Evolutionary conservation across 768 basidiomycete species (phyloP).

Genomic region (Dacryopinax spathularia): DNA sequence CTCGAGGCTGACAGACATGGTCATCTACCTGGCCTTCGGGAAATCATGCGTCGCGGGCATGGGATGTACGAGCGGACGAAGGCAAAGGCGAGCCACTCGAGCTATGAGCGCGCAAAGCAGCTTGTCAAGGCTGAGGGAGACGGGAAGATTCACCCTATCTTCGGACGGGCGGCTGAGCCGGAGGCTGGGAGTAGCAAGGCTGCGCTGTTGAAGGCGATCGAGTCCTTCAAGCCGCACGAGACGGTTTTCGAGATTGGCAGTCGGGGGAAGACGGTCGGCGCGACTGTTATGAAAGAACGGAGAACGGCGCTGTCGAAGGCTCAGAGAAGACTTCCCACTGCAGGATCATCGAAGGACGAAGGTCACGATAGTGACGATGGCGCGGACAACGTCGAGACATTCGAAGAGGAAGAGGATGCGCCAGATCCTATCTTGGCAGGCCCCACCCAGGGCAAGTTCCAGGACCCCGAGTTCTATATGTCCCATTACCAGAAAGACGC

Average conservation of each 20-base stretch:
- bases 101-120: constrained; percentile 79
- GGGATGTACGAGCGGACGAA: constrained; percentile 88
- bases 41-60: constrained; percentile 81
- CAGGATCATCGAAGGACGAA: not conserved
- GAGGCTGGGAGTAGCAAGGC: constrained; percentile 35
- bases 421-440: constrained; percentile 30
- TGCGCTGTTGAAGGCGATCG: constrained; percentile 56
- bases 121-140: constrained; percentile 53
- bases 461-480: constrained; percentile 82
- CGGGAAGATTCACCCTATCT: constrained; percentile 53
- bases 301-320: constrained; percentile 63
- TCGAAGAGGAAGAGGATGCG: constrained; percentile 57
- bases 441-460: constrained; percentile 35
- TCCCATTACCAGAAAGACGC: constrained; percentile 82
- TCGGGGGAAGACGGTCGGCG: constrained; percentile 47
- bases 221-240: constrained; percentile 69
- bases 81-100: constrained; percentile 72
- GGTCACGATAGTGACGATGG: constrained; percentile 18
- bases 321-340: constrained; percentile 29
- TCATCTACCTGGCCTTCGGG: constrained; percentile 48
- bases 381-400: constrained; percentile 24
- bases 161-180: constrained; percentile 31
- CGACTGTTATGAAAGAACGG: constrained; percentile 75
- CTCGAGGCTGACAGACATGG: constrained; percentile 48
- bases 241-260: constrained; percentile 83